A percentile compares a stretch with the other conserved stretches of the same genome.
Evolutionary conservation across 495 filamentous ascomycete genomes (phyloP).

Genomic region (Penicillium verhagenii): DNA sequence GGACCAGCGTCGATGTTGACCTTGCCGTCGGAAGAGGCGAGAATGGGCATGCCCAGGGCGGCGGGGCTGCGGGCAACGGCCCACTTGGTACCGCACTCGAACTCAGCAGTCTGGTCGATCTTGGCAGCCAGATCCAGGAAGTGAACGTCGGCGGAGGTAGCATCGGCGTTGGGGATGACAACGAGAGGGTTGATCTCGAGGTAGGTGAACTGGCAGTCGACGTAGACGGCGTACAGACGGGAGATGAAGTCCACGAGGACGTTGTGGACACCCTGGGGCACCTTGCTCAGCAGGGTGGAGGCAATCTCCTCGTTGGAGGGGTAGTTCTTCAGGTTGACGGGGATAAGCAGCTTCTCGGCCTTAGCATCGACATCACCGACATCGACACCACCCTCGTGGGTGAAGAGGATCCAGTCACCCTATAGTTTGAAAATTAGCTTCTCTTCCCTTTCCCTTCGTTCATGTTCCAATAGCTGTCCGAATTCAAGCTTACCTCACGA

Average conservation of each 20-base stretch:
- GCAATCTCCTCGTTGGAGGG: slow-evolving; percentile 96
- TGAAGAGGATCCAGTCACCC: slow-evolving; percentile 99
- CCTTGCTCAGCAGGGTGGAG: slow-evolving; percentile 77
- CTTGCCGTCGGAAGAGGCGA: slow-evolving; percentile 60
- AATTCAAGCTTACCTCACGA: slow-evolving; percentile 67
- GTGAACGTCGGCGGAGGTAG: slow-evolving; percentile 90
- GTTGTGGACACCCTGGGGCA: slow-evolving; percentile 93
- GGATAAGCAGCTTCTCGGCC: slow-evolving; percentile 96
- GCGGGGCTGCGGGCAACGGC: slow-evolving; percentile 86
- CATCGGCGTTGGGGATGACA: slow-evolving; percentile 90
- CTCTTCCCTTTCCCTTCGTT: not conserved
- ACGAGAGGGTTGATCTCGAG: slow-evolving; percentile 99
- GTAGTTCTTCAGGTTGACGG: slow-evolving; percentile 91
- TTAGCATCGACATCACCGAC: slow-evolving; percentile 99
- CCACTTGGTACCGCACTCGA: slow-evolving; percentile 99
- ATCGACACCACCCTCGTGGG: slow-evolving; percentile 98
- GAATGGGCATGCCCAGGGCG: slow-evolving; percentile 73
- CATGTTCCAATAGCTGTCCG: not conserved
- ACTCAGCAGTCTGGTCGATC: slow-evolving; percentile 98
- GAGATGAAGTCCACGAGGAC: slow-evolving; percentile 98
- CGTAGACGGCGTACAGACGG: slow-evolving; percentile 92
- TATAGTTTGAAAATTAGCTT: slow-evolving; percentile 38
- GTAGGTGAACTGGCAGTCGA: slow-evolving; percentile 99
- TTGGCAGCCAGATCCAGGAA: slow-evolving; percentile 99
- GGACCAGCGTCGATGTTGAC: slow-evolving; percentile 95